Evolutionary conservation across 2,329 filamentous ascomycete genomes (phyloP).

Genomic region (Thielaviopsis populi): DNA sequence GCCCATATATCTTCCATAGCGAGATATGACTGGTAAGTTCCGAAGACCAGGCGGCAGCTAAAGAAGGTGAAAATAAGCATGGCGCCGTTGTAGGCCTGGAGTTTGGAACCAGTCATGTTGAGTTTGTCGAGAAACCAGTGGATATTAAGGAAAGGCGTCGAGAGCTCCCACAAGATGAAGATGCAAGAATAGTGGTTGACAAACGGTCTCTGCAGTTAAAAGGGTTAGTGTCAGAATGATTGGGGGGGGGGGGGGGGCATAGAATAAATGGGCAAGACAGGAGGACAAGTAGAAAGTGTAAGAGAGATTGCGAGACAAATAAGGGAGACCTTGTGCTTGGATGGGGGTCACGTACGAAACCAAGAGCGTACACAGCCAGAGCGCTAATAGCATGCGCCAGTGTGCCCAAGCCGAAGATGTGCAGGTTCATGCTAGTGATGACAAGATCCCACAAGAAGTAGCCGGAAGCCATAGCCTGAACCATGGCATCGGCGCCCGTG

Average conservation of each 20-base stretch:
- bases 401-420: conserved; percentile 62
- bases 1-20: conserved; percentile 57
- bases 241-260: background rate
- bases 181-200: conserved; percentile 67
- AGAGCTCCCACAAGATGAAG: conserved; percentile 81
- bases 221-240: conserved; percentile 4
- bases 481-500: conserved; percentile 53
- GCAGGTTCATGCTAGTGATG: conserved; percentile 51
- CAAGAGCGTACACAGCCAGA: conserved; percentile 57
- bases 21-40: conserved; percentile 53
- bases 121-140: conserved; percentile 91
- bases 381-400: conserved; percentile 64
- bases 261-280: conserved; percentile 6
- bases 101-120: conserved; percentile 56
- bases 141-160: conserved; percentile 70
- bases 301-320: background rate
- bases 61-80: conserved; percentile 60
- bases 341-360: conserved; percentile 48
- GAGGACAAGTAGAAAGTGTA: conserved; percentile 17
- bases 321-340: background rate
- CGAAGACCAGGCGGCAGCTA: conserved; percentile 61
- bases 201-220: conserved; percentile 50
- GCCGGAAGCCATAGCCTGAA: conserved; percentile 61
- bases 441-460: conserved; percentile 77
- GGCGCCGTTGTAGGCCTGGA: conserved; percentile 66